Conservation (phyloP, 306 rosid species). For the Vigna trinervia region DNA sequence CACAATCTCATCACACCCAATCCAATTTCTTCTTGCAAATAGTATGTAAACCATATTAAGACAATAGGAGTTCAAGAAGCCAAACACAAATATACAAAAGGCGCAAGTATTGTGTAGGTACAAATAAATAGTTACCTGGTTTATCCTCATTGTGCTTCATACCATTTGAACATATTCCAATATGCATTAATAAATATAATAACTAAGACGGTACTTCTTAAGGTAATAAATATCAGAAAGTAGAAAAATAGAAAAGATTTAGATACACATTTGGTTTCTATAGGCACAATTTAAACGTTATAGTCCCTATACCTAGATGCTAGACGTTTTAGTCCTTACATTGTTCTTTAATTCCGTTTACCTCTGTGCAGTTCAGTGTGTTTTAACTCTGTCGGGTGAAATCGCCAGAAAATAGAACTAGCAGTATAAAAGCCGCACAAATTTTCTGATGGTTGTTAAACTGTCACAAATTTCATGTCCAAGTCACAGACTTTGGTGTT, state of each 20-base stretch:
- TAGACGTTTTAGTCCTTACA: too few species aligned
- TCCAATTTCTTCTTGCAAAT: background rate
- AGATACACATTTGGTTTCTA: too few species aligned
- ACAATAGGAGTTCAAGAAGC: conserved; percentile 3
- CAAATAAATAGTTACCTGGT: background rate
- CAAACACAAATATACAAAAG: background rate
- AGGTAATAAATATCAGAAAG: background rate
- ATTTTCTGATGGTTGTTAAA: background rate
- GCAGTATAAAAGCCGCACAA: background rate
- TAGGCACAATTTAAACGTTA: too few species aligned
- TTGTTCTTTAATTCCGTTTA: too few species aligned
- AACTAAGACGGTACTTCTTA: background rate
- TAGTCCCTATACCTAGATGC: too few species aligned
- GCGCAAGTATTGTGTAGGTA: background rate
- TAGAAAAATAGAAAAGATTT: too few species aligned
- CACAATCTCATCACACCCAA: conserved; percentile 36
- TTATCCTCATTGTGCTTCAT: background rate
- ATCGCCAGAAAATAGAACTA: background rate
- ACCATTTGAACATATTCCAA: background rate
- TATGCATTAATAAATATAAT: background rate
- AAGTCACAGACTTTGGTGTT: too few species aligned
- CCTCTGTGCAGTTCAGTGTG: too few species aligned
- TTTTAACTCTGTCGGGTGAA: too few species aligned
- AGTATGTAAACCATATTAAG: conserved; percentile 2
- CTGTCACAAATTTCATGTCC: background rate